Base-by-base conservation (phyloP, 73 alveolate genomes). In the Breviolum minutum region DNA sequence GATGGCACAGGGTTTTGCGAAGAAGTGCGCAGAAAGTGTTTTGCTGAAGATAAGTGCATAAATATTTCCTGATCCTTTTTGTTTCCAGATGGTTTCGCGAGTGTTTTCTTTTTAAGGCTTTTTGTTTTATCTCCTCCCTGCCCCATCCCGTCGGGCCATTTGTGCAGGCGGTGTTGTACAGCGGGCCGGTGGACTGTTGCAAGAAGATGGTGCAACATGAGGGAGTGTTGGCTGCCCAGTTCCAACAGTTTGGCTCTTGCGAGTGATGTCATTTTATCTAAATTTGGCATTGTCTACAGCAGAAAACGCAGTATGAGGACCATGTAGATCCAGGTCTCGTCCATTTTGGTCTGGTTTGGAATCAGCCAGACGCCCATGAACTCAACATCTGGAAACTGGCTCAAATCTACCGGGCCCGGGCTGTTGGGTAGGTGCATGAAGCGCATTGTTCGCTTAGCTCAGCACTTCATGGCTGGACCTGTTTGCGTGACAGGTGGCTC, bases 401-500 rank as follows among this genome's bases (percentile, higher is more conserved):
- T 5, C 24, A 8, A 30, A 30, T 16, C 22, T 17, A 29, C 29
- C 29, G 0, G 26, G 32, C 13, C 87, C 87, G n/a, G 87, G 69
- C 66, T 32, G 24, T 40, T 26, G 17, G 64, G 64, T 48, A 40
- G 68, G 70, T 29, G 48, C 24, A 83, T 80, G 88, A 63, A 27
- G 64, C 88, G 88, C 29, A 63, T 80, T 17, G 22, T 27, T 16
- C 92, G 76, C 61, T 62, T 83, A 2, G 70, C 40, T 62, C 68
- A 16, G 66, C 32, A 22, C 54, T 87, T 22, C 54, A 40, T 40
- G 54, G 32, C 26, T 13, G 40, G 63, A 27, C 98, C 91, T 17
- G 61, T 80, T 48, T 94, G 99, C 63, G 99, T 94, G 54, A 94
- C 99, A 6, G 99, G 99, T 12, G 99, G 94, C 8, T 80, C 94